A percentile compares a stretch with the other conserved stretches of the same genome.
phyloP scores from a whole-genome alignment of 371 early-diverging fungal species.

The Apophysomyces trapeziformis region DNA sequence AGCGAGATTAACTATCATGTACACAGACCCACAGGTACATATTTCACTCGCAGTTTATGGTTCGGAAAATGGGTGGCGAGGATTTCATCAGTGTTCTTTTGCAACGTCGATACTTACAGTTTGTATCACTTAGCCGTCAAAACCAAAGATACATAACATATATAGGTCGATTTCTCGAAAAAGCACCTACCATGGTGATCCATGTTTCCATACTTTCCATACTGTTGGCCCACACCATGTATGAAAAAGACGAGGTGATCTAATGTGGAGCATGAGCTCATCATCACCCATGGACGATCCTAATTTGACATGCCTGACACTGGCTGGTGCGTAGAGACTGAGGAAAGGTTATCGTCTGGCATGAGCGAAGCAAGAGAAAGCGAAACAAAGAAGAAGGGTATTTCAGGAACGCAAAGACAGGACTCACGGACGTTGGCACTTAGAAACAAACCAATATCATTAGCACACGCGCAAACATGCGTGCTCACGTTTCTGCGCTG shows the following conservation, averaged over 20 bases:
- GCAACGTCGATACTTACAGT: slow-evolving; percentile 46
- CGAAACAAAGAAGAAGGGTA: background rate
- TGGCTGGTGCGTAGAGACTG: background rate
- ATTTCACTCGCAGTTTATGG: slow-evolving; percentile 45
- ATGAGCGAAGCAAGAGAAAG: background rate
- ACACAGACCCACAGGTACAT: slow-evolving; percentile 51
- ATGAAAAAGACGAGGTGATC: slow-evolving; percentile 65
- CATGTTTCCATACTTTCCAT: slow-evolving; percentile 58
- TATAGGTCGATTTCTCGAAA: background rate
- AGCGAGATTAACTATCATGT: background rate
- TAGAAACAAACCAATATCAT: background rate
- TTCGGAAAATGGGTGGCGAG: slow-evolving; percentile 51
- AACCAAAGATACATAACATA: background rate
- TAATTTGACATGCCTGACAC: background rate
- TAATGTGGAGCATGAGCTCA: background rate
- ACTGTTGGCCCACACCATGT: slow-evolving; percentile 74
- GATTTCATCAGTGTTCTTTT: slow-evolving; percentile 57
- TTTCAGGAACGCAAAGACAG: background rate
- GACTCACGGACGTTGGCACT: background rate
- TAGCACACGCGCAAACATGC: background rate
- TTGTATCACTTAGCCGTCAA: background rate
- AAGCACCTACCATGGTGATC: slow-evolving; percentile 46
- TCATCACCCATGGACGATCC: background rate
- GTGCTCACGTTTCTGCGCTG: slow-evolving; percentile 4
- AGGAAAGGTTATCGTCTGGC: background rate